Evolutionary conservation across 164 flowering plant genomes (phyloP), one percentile per base, ranked within the genome.

Genomic region (Umbellularia californica): DNA sequence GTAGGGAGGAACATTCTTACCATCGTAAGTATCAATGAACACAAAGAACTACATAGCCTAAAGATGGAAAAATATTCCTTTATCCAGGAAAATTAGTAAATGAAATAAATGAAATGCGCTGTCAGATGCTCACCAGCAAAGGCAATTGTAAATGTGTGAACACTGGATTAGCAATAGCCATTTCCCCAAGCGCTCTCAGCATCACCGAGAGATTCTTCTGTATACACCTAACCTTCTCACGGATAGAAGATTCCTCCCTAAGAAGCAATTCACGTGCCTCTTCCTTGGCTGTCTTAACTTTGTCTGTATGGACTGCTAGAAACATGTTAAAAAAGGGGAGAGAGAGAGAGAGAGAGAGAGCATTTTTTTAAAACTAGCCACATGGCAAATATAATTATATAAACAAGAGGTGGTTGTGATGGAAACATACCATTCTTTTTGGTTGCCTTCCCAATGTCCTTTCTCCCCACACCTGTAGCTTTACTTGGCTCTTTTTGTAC

Each of bases 141-240:
- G 95, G 90, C 33, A 96, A 84, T 82, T 92, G 90, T 84, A 98
- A 92, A 81, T 96, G 99, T 0, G 96, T 82, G 80, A 94, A 96
- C 14, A 96, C 78, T 63, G 92, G 92, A 88, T 90, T 94, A 23
- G 97, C 87, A 25, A 89, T 78, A 9, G 97, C 92, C 84, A 96
- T 88, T 79, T 94, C 93, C 66, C 97, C 97, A 75, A 96, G 86
- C 69, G 94, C 91, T 76, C 76, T 87, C 68, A 96, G 88, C 90
- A 91, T 82, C 80, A 89, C 72, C 23, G 92, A 86, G 41, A 96
- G 81, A 79, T 84, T 90, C 63, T 74, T 89, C 80, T 96, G 87
- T 80, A 96, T 87, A 60, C 64, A 75, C 70, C 68, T 77, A 79
- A 96, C 97, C 77, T 84, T 88, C 60, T 87, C 92, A 64, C 99